Percentiles rank a stretch among this genome's conserved stretches.
These are phyloP conservation scores for Halophytophthora batemanensis DNA, from an alignment of 352 stramenopile genomes.

Conservation along the genomic window DNA sequence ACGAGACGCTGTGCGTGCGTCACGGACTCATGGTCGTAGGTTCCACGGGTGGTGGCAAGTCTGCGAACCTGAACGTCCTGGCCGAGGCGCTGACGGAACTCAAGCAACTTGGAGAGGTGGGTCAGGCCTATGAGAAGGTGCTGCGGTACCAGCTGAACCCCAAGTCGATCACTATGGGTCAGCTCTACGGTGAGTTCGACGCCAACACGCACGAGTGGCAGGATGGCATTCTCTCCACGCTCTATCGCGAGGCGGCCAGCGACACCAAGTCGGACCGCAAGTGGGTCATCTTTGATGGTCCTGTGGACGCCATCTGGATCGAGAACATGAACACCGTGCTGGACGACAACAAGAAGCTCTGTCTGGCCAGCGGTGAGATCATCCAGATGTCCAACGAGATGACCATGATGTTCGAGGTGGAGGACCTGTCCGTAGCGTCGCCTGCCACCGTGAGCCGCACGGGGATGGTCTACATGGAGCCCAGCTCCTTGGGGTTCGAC, in stretches of 20 bases:
- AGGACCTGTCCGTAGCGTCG: slow-evolving; percentile 92
- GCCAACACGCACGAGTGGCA: slow-evolving; percentile 95
- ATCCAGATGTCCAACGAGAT: slow-evolving; percentile 93
- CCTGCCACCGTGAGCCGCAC: slow-evolving; percentile 92
- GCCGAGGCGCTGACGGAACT: slow-evolving; percentile 84
- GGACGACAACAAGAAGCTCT: slow-evolving; percentile 96
- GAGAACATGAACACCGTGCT: slow-evolving; percentile 98
- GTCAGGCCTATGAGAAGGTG: slow-evolving; percentile 86
- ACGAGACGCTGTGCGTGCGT: slow-evolving; percentile 93
- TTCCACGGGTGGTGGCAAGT: slow-evolving; percentile 92
- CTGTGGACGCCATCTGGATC: slow-evolving; percentile 96
- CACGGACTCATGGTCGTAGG: slow-evolving; percentile 95
- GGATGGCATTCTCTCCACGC: slow-evolving; percentile 88
- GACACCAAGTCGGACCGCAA: slow-evolving; percentile 87
- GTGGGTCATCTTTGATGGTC: slow-evolving; percentile 95
- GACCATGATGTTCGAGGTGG: slow-evolving; percentile 97
- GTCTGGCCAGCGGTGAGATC: slow-evolving; percentile 93
- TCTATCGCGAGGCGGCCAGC: slow-evolving; percentile 90
- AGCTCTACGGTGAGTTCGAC: slow-evolving; percentile 95
- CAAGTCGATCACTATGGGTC: slow-evolving; percentile 95
- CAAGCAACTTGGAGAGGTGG: slow-evolving; percentile 72
- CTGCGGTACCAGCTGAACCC: slow-evolving; percentile 90
- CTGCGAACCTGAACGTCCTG: slow-evolving; percentile 82
- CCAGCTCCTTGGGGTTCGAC: slow-evolving; percentile 89
- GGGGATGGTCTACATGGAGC: slow-evolving; percentile 97